Conservation (phyloP, 768 basidiomycete genomes). For the Daedalea quercina region DNA sequence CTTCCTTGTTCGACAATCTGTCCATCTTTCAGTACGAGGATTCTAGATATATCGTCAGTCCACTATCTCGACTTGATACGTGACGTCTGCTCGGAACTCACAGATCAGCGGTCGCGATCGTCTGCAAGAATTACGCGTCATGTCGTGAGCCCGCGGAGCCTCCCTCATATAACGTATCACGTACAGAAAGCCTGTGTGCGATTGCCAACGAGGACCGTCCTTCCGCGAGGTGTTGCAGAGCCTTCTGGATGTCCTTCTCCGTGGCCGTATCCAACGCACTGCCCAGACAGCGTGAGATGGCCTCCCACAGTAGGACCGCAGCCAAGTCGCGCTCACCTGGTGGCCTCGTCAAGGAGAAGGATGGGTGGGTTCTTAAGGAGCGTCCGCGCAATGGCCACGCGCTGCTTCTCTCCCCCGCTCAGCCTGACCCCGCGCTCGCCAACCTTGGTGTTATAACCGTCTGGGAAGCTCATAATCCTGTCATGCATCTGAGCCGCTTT, state of each 20-base stretch:
- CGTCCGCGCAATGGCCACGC: conserved; percentile 83
- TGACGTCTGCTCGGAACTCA: conserved; percentile 20
- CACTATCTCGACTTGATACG: not conserved
- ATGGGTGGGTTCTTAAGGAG: conserved; percentile 83
- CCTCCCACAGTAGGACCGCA: not conserved
- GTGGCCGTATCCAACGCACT: conserved; percentile 87
- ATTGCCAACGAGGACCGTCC: conserved; percentile 73
- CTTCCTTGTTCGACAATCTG: conserved; percentile 78
- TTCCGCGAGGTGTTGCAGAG: conserved; percentile 71
- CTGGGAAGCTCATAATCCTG: conserved; percentile 75
- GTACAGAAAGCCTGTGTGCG: conserved; percentile 71
- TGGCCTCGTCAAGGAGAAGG: conserved; percentile 72
- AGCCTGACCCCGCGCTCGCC: conserved; percentile 87
- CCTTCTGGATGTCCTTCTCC: conserved; percentile 85
- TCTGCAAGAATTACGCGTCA: conserved; percentile 22
- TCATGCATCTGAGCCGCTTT: conserved; percentile 86
- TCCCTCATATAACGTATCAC: conserved; percentile 20
- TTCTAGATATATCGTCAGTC: conserved; percentile 36
- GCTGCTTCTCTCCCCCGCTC: conserved; percentile 86
- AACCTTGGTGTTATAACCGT: conserved; percentile 80
- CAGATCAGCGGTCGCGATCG: conserved; percentile 49
- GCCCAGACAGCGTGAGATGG: not conserved
- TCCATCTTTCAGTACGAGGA: conserved; percentile 88
- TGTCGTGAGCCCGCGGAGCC: not conserved
- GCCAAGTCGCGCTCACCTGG: conserved; percentile 37